These are phyloP conservation scores for Cyclotella cryptica DNA, from an alignment of 108 stramenopile genomes.

Conservation along the genomic window DNA sequence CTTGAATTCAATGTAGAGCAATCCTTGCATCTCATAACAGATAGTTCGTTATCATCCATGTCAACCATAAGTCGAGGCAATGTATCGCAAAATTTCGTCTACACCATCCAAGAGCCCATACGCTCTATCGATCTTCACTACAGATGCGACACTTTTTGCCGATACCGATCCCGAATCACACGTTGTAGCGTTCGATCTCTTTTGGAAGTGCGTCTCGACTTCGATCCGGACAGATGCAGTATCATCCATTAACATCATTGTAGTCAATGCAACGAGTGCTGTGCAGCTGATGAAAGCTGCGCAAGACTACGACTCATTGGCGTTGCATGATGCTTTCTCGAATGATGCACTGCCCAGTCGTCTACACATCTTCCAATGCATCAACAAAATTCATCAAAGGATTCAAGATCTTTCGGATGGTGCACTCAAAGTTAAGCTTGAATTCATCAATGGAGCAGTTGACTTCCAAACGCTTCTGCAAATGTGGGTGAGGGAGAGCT, in stretches of 20 bases:
- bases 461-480: constrained; percentile 47
- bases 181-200: constrained; percentile 26
- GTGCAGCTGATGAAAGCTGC: constrained; percentile 26
- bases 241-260: constrained; percentile 25
- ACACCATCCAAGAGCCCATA: not conserved
- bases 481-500: constrained; percentile 35
- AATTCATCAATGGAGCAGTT: constrained; percentile 48
- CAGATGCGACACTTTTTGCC: constrained; percentile 50
- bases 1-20: not conserved
- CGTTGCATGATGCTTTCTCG: not conserved
- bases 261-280: constrained; percentile 33
- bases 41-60: not conserved
- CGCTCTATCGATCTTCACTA: constrained; percentile 51
- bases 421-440: constrained; percentile 34
- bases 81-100: constrained; percentile 21
- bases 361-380: constrained; percentile 36
- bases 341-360: not conserved
- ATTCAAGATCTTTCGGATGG: constrained; percentile 34
- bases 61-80: constrained; percentile 16
- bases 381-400: constrained; percentile 32
- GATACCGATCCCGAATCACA: constrained; percentile 35
- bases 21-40: not conserved
- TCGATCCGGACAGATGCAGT: constrained; percentile 3
- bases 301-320: constrained; percentile 9
- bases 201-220: constrained; percentile 39